These are phyloP conservation scores for Nigrograna mackinnonii DNA, from an alignment of 2,329 filamentous ascomycete genomes.

Conservation along the genomic window DNA sequence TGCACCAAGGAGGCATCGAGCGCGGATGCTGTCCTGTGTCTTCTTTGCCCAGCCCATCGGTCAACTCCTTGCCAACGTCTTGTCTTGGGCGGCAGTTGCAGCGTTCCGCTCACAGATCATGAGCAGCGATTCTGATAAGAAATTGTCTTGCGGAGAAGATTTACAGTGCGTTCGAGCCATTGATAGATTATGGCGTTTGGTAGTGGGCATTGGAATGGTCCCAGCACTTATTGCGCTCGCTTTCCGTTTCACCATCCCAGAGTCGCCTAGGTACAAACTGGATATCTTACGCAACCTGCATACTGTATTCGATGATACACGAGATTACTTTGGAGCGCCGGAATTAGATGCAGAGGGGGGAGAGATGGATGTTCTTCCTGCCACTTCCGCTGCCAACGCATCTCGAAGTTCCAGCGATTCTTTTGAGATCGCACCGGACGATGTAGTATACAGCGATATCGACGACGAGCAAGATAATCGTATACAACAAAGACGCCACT, in stretches of 20 bases:
- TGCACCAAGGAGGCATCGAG: conserved; percentile 39
- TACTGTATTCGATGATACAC: conserved; percentile 35
- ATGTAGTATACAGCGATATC: conserved; percentile 26
- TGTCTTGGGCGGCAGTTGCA: conserved; percentile 31
- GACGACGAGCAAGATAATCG: conserved; percentile 14
- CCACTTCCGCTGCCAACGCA: conserved; percentile 5
- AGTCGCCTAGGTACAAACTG: conserved; percentile 43
- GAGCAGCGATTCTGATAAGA: no score
- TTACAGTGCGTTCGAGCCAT: conserved; percentile 32
- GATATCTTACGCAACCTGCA: conserved; percentile 42
- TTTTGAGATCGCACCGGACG: conserved; percentile 30
- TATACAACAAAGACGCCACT: conserved; percentile 12
- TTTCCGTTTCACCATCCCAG: conserved; percentile 46
- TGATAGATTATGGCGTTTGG: conserved; percentile 44
- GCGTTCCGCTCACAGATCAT: conserved; percentile 29
- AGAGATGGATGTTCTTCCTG: conserved; percentile 30
- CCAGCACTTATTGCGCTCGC: conserved; percentile 41
- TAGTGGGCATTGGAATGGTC: conserved; percentile 44
- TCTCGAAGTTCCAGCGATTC: conserved; percentile 19
- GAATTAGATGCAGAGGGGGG: conserved; percentile 25
- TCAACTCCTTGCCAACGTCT: conserved; percentile 35
- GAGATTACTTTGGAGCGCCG: conserved; percentile 32
- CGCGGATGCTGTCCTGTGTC: conserved; percentile 45
- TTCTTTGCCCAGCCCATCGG: conserved; percentile 49
- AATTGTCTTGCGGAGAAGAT: conserved; percentile 19